Percentiles rank a stretch among this genome's conserved stretches.
phyloP scores from a whole-genome alignment of 1,139 yeast genomes.

The Torulaspora globosa region DNA sequence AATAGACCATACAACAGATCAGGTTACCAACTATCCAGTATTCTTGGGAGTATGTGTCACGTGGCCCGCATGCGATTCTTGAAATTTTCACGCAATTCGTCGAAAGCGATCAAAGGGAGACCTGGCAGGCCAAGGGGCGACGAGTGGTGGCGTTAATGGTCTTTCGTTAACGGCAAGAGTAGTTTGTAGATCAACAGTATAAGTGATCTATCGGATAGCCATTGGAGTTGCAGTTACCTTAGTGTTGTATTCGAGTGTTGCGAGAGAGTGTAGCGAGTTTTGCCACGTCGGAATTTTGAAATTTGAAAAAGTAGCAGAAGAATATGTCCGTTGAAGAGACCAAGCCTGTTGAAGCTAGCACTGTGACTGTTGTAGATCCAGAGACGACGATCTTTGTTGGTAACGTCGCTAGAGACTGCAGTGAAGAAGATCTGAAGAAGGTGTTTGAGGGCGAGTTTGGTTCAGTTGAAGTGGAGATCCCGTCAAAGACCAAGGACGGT shows the following conservation, averaged over 20 bases:
- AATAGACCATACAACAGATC: not conserved
- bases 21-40: not conserved
- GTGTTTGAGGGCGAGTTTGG: slow-evolving; percentile 31
- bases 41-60: not conserved
- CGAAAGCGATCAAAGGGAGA: not conserved
- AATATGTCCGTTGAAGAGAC: slow-evolving; percentile 16
- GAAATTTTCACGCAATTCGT: not conserved
- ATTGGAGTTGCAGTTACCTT: not conserved
- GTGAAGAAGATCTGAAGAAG: slow-evolving; percentile 29
- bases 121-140: slow-evolving; percentile 7
- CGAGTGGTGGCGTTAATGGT: slow-evolving; percentile 7
- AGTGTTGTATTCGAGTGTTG: not conserved
- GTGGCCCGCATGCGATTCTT: not conserved
- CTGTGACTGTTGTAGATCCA: slow-evolving; percentile 30
- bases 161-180: slow-evolving; percentile 2
- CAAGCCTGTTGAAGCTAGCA: slow-evolving; percentile 12
- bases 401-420: slow-evolving; percentile 33
- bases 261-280: not conserved
- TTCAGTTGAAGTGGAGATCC: slow-evolving; percentile 33
- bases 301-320: not conserved
- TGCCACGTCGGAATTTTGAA: not conserved
- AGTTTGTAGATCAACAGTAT: not conserved
- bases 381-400: slow-evolving; percentile 37
- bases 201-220: not conserved
- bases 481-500: slow-evolving; percentile 27